Evolutionary conservation across 2,329 filamentous ascomycete species (phyloP), one percentile per base, ranked within the genome.

Genomic region (Nemania sp.): DNA sequence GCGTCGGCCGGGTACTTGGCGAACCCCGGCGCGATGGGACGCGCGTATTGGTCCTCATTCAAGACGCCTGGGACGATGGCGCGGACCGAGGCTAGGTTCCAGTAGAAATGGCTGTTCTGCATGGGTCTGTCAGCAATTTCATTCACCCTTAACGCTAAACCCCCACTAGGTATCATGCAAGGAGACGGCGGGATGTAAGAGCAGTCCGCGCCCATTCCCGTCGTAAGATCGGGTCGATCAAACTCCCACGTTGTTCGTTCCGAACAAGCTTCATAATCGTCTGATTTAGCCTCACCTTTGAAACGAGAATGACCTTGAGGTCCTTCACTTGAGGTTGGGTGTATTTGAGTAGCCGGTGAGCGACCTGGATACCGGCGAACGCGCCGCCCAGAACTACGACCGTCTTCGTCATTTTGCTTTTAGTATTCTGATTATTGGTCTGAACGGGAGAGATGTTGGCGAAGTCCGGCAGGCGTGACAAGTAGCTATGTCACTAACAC

Each of bases 31-130:
- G 80, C 80, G 62, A 89, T 84, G 38, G 86, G 81, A 59, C 80
- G 80, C 75, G 85, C 82, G 71, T 87, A 78, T 70, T 87, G 79
- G 11, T 86, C 82, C 68, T 87, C 84, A 43, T 80, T 80, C 74
- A 88, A 70, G 56, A 80, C 69, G 43, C 81, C 83, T 2, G 86
- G 86, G 53, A 88, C 78, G 69, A 89, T 82, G 76, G 84, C 86
- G 54, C 87, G 85, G 51, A 87, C 83, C 0, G 87, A 82, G 27
- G 86, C 86, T 5, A 88, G 63, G 77, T 88, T 88, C 86, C 86
- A 88, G 80, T 83, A 89, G 71, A 89, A 86, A 72, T 89, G 86
- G 69, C 80, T 84, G 72, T 83, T 88, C 84, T 88, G 78, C 13
- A 58, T 38, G 26, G n/a, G 22, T 15, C 5, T 26, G 65, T 71